phyloP scores from a whole-genome alignment of 345 rosid species.

The Lagerstroemia speciosa region DNA sequence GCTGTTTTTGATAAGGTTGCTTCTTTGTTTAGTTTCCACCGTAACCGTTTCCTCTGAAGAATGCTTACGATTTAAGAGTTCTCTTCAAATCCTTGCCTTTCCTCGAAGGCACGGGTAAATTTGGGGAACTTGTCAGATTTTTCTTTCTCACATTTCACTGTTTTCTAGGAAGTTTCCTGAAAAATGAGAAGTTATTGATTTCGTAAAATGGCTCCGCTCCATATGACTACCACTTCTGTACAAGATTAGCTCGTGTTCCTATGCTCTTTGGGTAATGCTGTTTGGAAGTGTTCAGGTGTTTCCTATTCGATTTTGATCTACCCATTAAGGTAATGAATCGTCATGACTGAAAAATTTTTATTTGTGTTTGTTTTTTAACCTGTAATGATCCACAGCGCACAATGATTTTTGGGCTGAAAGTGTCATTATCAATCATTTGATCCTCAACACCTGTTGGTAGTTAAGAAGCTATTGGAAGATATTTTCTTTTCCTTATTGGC shows the following conservation, averaged over 20 bases:
- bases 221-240: neutral
- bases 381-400: neutral
- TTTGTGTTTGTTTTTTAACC: neutral
- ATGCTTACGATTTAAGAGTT: neutral
- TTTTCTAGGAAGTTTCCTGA: neutral
- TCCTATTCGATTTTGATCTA: neutral
- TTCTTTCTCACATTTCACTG: no score
- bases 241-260: neutral
- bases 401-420: neutral
- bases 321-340: neutral
- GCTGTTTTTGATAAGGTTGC: neutral
- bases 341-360: neutral
- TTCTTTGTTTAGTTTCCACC: neutral
- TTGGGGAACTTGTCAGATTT: neutral
- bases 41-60: neutral
- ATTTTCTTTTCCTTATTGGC: neutral
- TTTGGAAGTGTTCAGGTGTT: neutral
- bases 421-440: slow-evolving; percentile 1
- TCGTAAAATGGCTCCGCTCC: neutral
- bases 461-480: neutral
- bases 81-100: neutral
- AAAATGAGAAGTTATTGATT: neutral
- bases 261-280: neutral
- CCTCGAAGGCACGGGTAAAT: neutral
- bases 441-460: slow-evolving; percentile 1